Base-by-base conservation (phyloP, 345 rosid species). In the Leavenworthia alabamica region DNA sequence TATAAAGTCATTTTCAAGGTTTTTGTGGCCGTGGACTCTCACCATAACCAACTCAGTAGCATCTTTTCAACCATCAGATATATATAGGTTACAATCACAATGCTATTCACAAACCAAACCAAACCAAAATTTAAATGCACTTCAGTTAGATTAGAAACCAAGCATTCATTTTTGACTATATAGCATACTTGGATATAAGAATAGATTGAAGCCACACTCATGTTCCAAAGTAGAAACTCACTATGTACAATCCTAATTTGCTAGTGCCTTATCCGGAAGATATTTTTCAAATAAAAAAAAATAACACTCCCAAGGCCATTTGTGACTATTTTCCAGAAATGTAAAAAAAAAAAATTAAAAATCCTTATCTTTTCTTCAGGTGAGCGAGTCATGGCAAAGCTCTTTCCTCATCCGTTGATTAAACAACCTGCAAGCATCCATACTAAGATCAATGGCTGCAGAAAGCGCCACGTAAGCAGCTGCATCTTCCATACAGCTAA, bases 391-490 rank as follows among this genome's bases (percentile, higher is more conserved):
- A 26, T 79, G 82, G 40, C 78, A 82, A 6, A 91, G 94, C 75
- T 88, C 98, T 64, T 86, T 86, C 67, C 98, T 81, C 60, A 91
- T 76, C 40, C 91, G 85, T 46, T 88, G 96, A 47, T 89, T 84
- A 76, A 91, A 91, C 10, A 86, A 81, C 78, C 78, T 73, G 75
- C 98, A 91, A 4, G 98, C 98, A 57, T 91, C 98, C 86, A 91
- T 82, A 64, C 96, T 91, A 57, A 91, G 31, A 80, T 91, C 96
- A 36, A 91, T 62, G 60, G 98, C 95, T 6, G 96, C 98, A 2
- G 96, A 83, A 5, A 91, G 71, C 2, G 98, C 98, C 72, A 91
- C 98, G 77, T 62, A 88, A 51, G 94, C 86, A 26, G 98, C 98
- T 5, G 96, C 98, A 70, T 91, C 98, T 54, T 91, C 96, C 63